Percentiles rank a stretch among this genome's conserved stretches.
Conservation (phyloP, 129 eudicot genomes). For the Escallonia herrerae region DNA sequence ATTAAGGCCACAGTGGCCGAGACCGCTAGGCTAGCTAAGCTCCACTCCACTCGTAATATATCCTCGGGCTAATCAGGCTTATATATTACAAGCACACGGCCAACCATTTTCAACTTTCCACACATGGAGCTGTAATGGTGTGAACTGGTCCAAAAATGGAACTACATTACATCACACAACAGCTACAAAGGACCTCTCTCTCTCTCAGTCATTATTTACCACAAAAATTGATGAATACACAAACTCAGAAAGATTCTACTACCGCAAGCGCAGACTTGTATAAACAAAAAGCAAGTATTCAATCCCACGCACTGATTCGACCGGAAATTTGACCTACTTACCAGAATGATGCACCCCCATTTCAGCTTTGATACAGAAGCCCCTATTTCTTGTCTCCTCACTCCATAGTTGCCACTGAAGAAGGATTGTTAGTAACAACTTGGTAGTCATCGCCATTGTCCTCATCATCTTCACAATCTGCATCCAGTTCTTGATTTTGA, state of each 20-base stretch:
- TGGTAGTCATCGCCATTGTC: conserved; percentile 21
- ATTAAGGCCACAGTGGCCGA: too few species aligned
- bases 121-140: background rate
- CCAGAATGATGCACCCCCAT: conserved; percentile 6
- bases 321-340: background rate
- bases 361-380: conserved; percentile 4
- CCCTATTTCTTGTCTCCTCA: conserved; percentile 13
- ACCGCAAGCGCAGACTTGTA: background rate
- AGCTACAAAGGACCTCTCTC: background rate
- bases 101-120: background rate
- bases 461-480: conserved; percentile 14
- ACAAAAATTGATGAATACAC: background rate
- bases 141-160: background rate
- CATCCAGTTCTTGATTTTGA: conserved; percentile 14
- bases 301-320: background rate
- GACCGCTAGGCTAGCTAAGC: too few species aligned
- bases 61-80: background rate
- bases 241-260: background rate
- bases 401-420: conserved; percentile 17
- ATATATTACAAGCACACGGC: background rate
- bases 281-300: background rate
- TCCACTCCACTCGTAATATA: too few species aligned
- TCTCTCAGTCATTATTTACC: background rate
- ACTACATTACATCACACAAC: background rate
- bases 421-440: conserved; percentile 14